A percentile compares a stretch with the other conserved stretches of the same genome.
These are phyloP conservation scores for Fusarium sp. DNA, from an alignment of 2,329 filamentous ascomycete genomes.

Conservation along the genomic window DNA sequence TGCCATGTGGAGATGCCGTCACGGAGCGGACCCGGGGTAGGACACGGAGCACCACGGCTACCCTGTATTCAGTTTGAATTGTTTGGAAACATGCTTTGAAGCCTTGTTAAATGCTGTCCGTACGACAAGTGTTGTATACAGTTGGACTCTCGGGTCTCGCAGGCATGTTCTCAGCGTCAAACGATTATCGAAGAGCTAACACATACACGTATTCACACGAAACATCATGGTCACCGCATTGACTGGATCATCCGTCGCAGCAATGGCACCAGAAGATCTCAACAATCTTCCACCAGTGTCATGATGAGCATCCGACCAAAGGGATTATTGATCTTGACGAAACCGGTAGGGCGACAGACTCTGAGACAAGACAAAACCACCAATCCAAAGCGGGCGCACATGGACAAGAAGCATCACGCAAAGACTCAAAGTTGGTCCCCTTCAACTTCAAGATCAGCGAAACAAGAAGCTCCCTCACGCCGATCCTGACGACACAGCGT, in stretches of 20 bases:
- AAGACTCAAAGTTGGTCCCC: background rate
- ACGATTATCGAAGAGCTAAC: background rate
- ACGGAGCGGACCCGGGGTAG: conserved; percentile 37
- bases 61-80: conserved; percentile 30
- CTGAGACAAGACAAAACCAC: conserved; percentile 30
- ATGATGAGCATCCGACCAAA: conserved; percentile 15
- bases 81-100: background rate
- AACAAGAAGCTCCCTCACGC: conserved; percentile 9
- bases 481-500: conserved; percentile 36
- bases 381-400: conserved; percentile 17
- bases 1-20: conserved; percentile 31
- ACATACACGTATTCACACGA: conserved; percentile 2
- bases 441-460: conserved; percentile 1
- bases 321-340: conserved; percentile 12
- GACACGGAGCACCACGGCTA: conserved; percentile 40
- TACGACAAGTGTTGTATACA: background rate
- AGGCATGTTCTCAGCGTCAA: background rate
- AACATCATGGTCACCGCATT: conserved; percentile 22
- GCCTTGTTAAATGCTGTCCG: background rate
- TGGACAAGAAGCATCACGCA: background rate
- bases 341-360: conserved; percentile 9
- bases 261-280: conserved; percentile 4
- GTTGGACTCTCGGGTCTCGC: background rate
- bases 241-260: conserved; percentile 13
- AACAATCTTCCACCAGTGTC: conserved; percentile 8